A percentile compares a stretch with the other conserved stretches of the same genome.
phyloP scores from a whole-genome alignment of 306 rosid genomes.

The Ammopiptanthus mongolicus region DNA sequence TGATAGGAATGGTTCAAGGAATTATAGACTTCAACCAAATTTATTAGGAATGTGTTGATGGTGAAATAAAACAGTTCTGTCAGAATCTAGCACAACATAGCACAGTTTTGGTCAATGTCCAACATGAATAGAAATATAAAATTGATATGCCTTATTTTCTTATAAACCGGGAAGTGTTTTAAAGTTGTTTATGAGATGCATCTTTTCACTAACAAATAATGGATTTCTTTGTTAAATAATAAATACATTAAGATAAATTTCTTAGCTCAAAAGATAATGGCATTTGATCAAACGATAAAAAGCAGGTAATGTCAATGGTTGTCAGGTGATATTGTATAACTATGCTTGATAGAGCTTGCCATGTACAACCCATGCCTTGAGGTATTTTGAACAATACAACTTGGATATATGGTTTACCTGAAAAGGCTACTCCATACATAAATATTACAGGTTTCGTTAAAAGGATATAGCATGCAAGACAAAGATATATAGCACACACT shows the following conservation, averaged over 20 bases:
- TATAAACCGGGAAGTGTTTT: neutral
- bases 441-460: constrained; percentile 1
- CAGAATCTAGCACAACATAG: neutral
- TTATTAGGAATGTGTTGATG: neutral
- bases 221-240: neutral
- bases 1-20: neutral
- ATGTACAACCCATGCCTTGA: neutral
- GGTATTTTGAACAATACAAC: neutral
- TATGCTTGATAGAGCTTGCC: neutral
- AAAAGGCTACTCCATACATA: neutral
- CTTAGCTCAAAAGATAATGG: neutral
- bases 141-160: neutral
- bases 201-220: constrained; percentile 3
- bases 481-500: neutral
- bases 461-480: neutral
- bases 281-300: neutral
- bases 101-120: neutral
- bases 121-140: neutral
- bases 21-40: neutral
- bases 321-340: neutral
- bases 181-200: neutral
- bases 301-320: neutral
- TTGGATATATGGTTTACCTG: neutral
- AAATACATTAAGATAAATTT: neutral
- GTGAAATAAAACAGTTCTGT: neutral